Percentiles rank a stretch among this genome's conserved stretches.
Evolutionary conservation across 2,329 filamentous ascomycete species (phyloP).

Genomic region (Phyllosticta ampelicida): DNA sequence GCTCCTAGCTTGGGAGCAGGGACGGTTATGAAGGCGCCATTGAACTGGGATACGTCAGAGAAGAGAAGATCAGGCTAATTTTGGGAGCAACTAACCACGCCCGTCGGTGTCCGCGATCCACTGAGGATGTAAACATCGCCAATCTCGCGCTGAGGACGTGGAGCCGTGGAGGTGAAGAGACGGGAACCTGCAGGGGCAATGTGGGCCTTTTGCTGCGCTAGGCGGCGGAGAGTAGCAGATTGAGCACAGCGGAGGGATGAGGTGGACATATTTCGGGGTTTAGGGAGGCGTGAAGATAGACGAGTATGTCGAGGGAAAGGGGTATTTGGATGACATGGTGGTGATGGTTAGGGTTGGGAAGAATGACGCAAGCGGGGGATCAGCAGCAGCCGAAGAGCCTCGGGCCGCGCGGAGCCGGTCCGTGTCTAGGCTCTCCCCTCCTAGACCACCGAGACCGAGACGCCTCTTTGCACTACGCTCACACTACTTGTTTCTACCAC

Average conservation of each 20-base stretch:
- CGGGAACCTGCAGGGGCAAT: constrained; percentile 8
- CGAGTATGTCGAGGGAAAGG: neutral
- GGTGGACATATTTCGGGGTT: neutral
- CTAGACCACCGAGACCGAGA: neutral
- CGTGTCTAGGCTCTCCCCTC: neutral
- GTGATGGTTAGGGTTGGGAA: neutral
- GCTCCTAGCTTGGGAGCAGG: constrained; percentile 82
- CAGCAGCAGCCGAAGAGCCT: neutral
- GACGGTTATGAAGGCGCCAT: constrained; percentile 76
- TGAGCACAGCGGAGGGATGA: neutral
- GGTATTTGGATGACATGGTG: constrained; percentile 2
- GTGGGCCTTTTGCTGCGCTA: neutral
- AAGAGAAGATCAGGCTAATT: neutral
- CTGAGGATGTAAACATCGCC: constrained; percentile 91
- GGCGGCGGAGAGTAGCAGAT: neutral
- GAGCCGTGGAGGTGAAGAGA: constrained; percentile 25
- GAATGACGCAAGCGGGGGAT: constrained; percentile 4
- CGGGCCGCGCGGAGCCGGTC: neutral
- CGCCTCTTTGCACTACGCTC: neutral
- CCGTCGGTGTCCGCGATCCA: constrained; percentile 79
- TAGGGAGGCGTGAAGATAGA: neutral
- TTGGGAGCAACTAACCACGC: constrained; percentile 51
- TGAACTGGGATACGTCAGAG: constrained; percentile 55
- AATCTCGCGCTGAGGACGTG: constrained; percentile 48
- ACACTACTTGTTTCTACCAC: neutral